A percentile compares a stretch with the other conserved stretches of the same genome.
Evolutionary conservation across 352 stramenopile species (phyloP).

Genomic region (Halophytophthora polymorphica): DNA sequence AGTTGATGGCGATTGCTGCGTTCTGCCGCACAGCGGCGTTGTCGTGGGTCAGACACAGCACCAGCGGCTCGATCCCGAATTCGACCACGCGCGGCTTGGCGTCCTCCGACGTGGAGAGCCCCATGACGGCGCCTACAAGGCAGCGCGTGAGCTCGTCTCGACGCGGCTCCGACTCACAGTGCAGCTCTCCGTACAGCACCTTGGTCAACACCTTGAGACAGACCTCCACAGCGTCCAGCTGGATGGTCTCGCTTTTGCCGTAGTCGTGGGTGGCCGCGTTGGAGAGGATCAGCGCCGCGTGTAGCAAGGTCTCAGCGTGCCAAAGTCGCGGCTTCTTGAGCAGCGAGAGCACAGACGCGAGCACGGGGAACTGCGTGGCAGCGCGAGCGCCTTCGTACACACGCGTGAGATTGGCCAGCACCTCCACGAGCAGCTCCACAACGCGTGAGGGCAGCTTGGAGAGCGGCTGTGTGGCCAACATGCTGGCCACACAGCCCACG

Average conservation of each 20-base stretch:
- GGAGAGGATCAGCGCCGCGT: slow-evolving; percentile 39
- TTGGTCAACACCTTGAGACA: slow-evolving; percentile 51
- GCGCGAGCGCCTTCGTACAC: slow-evolving; percentile 48
- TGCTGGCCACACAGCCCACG: slow-evolving; percentile 36
- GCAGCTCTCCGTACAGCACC: slow-evolving; percentile 42
- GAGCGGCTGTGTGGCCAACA: slow-evolving; percentile 43
- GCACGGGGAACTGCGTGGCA: slow-evolving; percentile 39
- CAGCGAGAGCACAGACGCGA: slow-evolving; percentile 45
- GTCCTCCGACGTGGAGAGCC: slow-evolving; percentile 59
- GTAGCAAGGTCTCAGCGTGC: slow-evolving; percentile 35
- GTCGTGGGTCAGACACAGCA: slow-evolving; percentile 50
- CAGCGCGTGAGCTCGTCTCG: slow-evolving; percentile 51
- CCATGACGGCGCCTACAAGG: slow-evolving; percentile 58
- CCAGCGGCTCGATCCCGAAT: slow-evolving; percentile 64
- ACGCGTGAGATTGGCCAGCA: slow-evolving; percentile 55
- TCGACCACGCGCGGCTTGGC: slow-evolving; percentile 69
- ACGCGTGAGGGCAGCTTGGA: slow-evolving; percentile 36
- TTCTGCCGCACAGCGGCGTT: slow-evolving; percentile 40
- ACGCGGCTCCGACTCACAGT: slow-evolving; percentile 18
- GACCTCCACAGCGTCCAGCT: slow-evolving; percentile 44
- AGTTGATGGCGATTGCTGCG: slow-evolving; percentile 58
- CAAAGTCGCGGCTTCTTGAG: slow-evolving; percentile 57
- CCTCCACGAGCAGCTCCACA: slow-evolving; percentile 32
- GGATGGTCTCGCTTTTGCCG: slow-evolving; percentile 51
- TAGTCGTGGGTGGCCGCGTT: slow-evolving; percentile 56